These are phyloP conservation scores for Pyrenophora teres DNA, from an alignment of 2,329 filamentous ascomycete genomes.

Conservation along the genomic window DNA sequence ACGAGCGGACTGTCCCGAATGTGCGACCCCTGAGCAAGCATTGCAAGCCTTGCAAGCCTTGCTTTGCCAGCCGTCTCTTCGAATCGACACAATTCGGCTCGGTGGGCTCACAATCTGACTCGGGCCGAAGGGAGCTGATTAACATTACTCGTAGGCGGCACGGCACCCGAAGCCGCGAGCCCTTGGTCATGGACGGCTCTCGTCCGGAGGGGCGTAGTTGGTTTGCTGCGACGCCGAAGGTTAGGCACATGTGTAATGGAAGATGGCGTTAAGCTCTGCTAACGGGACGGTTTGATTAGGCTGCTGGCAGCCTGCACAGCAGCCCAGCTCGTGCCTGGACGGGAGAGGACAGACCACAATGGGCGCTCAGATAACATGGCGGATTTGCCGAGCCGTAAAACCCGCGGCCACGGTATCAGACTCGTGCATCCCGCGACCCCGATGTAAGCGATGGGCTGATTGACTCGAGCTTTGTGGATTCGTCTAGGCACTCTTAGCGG, in stretches of 20 bases:
- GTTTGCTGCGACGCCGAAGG: background rate
- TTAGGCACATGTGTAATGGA: background rate
- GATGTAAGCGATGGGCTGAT: conserved; percentile 12
- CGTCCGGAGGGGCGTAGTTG: background rate
- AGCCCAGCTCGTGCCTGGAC: conserved; percentile 2
- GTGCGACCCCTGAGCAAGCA: conserved; percentile 18
- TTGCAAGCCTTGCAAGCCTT: conserved; percentile 12
- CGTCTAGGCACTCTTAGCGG: background rate
- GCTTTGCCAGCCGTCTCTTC: conserved; percentile 2
- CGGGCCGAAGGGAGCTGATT: conserved; percentile 18
- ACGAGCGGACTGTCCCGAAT: conserved; percentile 27
- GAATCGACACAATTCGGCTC: conserved; percentile 17
- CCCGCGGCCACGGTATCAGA: conserved; percentile 25
- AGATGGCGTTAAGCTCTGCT: background rate
- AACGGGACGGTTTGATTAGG: conserved; percentile 8
- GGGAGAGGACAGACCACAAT: conserved; percentile 7
- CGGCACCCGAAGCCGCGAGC: conserved; percentile 9
- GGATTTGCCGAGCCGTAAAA: conserved; percentile 25
- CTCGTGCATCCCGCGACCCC: conserved; percentile 16
- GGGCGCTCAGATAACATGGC: conserved; percentile 15
- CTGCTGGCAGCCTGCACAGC: background rate
- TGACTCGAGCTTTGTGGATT: conserved; percentile 4
- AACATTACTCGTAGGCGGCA: conserved; percentile 18
- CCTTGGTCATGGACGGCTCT: background rate
- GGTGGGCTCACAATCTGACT: conserved; percentile 17